Conservation (phyloP, 2,329 filamentous ascomycete genomes). For the Penicillium fuscoglaucum region DNA sequence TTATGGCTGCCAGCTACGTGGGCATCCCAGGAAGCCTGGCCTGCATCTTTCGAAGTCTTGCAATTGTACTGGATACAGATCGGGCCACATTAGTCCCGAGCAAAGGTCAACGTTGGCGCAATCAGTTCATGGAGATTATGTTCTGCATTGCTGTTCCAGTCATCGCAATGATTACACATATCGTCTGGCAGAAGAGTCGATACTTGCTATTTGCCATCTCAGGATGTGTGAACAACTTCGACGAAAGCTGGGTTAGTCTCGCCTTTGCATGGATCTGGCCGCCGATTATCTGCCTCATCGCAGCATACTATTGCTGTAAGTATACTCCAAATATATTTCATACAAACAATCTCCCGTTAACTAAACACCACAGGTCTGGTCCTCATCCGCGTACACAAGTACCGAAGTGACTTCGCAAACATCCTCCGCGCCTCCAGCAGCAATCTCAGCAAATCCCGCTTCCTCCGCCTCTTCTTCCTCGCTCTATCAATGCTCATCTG, state of each 20-base stretch:
- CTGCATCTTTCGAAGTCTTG: slow-evolving; percentile 62
- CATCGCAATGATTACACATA: slow-evolving; percentile 58
- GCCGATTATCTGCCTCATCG: slow-evolving; percentile 54
- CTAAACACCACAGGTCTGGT: slow-evolving; percentile 52
- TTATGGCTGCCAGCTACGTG: slow-evolving; percentile 55
- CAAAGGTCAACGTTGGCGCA: slow-evolving; percentile 49
- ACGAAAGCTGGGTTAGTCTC: slow-evolving; percentile 59
- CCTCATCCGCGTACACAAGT: slow-evolving; percentile 59
- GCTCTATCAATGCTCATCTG: slow-evolving; percentile 56
- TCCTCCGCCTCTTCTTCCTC: slow-evolving; percentile 55
- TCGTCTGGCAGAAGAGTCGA: slow-evolving; percentile 59
- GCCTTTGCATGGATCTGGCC: slow-evolving; percentile 59
- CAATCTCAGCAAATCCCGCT: slow-evolving; percentile 59
- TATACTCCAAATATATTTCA: slow-evolving; percentile 9
- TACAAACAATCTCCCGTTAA: not conserved
- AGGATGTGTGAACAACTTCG: slow-evolving; percentile 58
- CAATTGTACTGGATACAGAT: slow-evolving; percentile 61
- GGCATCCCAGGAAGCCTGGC: slow-evolving; percentile 55
- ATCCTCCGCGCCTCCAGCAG: slow-evolving; percentile 54
- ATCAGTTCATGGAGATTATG: slow-evolving; percentile 52
- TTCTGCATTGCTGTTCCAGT: slow-evolving; percentile 59
- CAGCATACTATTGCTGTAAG: slow-evolving; percentile 60
- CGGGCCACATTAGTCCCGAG: slow-evolving; percentile 54
- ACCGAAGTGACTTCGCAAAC: slow-evolving; percentile 58
- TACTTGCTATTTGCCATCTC: slow-evolving; percentile 60